These are phyloP conservation scores for Chytridium lagenaria DNA, from an alignment of 371 early-diverging fungal species.

Conservation along the genomic window DNA sequence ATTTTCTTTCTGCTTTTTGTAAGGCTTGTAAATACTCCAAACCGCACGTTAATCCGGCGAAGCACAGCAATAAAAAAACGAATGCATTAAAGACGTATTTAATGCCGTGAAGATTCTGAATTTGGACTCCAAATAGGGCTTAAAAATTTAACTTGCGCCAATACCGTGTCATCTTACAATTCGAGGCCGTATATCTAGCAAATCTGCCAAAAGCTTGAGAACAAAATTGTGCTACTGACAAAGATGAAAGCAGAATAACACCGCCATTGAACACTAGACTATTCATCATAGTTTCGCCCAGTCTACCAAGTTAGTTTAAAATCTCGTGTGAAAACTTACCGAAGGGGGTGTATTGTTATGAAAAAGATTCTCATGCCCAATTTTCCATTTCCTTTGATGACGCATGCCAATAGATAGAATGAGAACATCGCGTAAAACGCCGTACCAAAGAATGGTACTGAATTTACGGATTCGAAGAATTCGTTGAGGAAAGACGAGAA, in stretches of 20 bases:
- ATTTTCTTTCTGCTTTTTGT: constrained; percentile 50
- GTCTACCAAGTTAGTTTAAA: constrained; percentile 31
- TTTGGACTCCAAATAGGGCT: constrained; percentile 62
- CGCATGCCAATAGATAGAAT: constrained; percentile 61
- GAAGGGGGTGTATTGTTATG: constrained; percentile 60
- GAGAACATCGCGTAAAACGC: constrained; percentile 58
- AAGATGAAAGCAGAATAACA: constrained; percentile 55
- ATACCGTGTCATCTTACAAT: constrained; percentile 24
- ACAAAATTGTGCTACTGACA: constrained; percentile 63
- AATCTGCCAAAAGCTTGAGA: constrained; percentile 55
- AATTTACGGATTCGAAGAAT: constrained; percentile 46
- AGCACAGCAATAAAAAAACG: constrained; percentile 47
- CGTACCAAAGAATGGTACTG: constrained; percentile 61
- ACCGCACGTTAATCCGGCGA: constrained; percentile 45
- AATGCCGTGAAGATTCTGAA: constrained; percentile 53
- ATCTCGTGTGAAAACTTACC: constrained; percentile 30
- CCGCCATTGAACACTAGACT: constrained; percentile 64
- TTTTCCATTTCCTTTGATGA: constrained; percentile 61
- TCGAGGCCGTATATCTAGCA: constrained; percentile 57
- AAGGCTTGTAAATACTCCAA: constrained; percentile 53
- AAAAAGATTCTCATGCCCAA: constrained; percentile 64
- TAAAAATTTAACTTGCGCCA: neutral
- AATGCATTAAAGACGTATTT: constrained; percentile 54
- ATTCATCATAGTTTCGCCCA: constrained; percentile 65
- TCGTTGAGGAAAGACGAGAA: constrained; percentile 57